Evolutionary conservation across 164 flowering plant genomes (phyloP).

Genomic region (Nymphaea thermarum): DNA sequence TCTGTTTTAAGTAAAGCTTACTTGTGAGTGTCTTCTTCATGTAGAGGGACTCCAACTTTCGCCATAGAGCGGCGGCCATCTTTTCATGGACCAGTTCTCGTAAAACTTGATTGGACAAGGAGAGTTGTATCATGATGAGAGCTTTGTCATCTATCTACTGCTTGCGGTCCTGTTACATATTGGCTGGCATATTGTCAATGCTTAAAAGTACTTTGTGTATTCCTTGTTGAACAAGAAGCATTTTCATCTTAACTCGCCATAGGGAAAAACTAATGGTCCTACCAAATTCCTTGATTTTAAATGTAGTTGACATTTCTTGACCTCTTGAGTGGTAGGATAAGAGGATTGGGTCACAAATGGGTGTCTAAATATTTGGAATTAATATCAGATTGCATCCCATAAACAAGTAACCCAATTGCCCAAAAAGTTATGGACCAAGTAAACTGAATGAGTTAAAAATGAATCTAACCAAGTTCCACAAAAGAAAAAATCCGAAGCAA

Average conservation of each 20-base stretch:
- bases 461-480: no score
- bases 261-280: neutral
- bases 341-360: neutral
- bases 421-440: no score
- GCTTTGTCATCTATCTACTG: neutral
- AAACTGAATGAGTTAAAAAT: no score
- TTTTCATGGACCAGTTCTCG: neutral
- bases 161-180: neutral
- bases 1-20: neutral
- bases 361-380: neutral
- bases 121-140: neutral
- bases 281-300: neutral
- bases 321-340: neutral
- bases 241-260: neutral
- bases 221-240: neutral
- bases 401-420: neutral
- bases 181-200: neutral
- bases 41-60: neutral
- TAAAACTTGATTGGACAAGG: neutral
- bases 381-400: neutral
- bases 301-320: neutral
- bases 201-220: neutral
- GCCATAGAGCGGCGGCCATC: neutral
- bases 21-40: conserved; percentile 1
- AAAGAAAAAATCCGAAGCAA: no score